Evolutionary conservation across 805 yeast genomes (phyloP).

Genomic region (Middelhovenomyces tepae): DNA sequence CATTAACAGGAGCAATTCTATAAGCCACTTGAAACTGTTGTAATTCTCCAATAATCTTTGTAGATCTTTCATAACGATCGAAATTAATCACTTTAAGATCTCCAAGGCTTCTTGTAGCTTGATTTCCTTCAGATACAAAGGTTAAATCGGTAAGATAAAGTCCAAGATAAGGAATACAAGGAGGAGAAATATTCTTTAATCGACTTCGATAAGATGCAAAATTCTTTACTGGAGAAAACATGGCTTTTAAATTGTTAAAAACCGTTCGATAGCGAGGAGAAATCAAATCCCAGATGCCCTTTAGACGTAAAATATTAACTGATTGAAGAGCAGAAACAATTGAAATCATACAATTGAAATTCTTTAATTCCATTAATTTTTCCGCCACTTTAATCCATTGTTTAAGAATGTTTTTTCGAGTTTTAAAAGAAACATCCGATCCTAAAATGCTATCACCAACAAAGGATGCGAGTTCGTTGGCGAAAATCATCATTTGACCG

Average conservation of each 20-base stretch:
- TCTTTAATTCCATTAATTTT: conserved; percentile 23
- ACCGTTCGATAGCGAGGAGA: conserved; percentile 19
- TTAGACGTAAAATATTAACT: conserved; percentile 27
- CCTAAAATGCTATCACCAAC: conserved; percentile 28
- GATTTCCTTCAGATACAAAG: conserved; percentile 30
- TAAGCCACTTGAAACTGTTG: conserved; percentile 26
- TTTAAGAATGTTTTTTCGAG: conserved; percentile 26
- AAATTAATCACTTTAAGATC: conserved; percentile 24
- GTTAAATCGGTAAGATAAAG: conserved; percentile 28
- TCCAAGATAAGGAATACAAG: conserved; percentile 30
- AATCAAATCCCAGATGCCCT: conserved; percentile 27
- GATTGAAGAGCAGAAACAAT: conserved; percentile 28
- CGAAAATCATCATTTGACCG: conserved; percentile 19
- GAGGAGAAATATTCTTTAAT: conserved; percentile 12
- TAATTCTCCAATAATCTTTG: conserved; percentile 24
- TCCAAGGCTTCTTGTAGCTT: conserved; percentile 12
- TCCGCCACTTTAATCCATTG: conserved; percentile 31
- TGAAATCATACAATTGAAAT: conserved; percentile 27
- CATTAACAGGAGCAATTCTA: conserved; percentile 13
- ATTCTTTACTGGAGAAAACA: conserved; percentile 29
- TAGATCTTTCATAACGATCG: conserved; percentile 26
- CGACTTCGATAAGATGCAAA: conserved; percentile 26
- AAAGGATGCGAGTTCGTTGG: conserved; percentile 29
- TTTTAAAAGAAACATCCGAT: conserved; percentile 21
- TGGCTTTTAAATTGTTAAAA: conserved; percentile 19